Conservation (phyloP, 2,329 filamentous ascomycete genomes). For the Fusarium papillatum region DNA sequence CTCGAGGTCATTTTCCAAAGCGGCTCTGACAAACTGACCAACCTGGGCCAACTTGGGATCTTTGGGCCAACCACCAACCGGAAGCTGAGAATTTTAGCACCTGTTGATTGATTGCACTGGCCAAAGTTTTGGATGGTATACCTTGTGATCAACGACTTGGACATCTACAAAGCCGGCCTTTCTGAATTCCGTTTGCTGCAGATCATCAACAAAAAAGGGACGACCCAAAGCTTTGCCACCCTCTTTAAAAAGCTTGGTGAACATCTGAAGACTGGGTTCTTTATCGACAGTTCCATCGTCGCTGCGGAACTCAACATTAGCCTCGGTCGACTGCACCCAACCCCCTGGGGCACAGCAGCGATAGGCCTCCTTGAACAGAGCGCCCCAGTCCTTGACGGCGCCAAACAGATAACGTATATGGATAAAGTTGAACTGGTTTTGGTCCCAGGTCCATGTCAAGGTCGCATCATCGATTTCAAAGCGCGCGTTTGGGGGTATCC, state of each 20-base stretch:
- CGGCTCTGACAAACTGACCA: constrained; percentile 12
- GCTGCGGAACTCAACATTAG: constrained; percentile 23
- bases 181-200: neutral
- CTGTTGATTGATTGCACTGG: neutral
- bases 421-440: constrained; percentile 16
- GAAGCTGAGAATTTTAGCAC: constrained; percentile 2
- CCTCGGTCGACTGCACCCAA: constrained; percentile 25
- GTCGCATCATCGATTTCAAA: constrained; percentile 30
- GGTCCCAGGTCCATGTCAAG: constrained; percentile 18
- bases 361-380: constrained; percentile 17
- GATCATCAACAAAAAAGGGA: constrained; percentile 1
- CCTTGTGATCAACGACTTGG: neutral
- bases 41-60: constrained; percentile 17
- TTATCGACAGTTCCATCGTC: constrained; percentile 13
- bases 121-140: neutral
- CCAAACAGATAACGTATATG: constrained; percentile 30
- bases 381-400: constrained; percentile 15
- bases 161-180: constrained; percentile 3
- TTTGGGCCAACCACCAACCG: constrained; percentile 27
- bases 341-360: constrained; percentile 19
- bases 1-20: constrained; percentile 3
- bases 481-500: constrained; percentile 24
- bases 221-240: neutral
- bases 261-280: neutral
- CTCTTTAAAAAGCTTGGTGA: neutral